phyloP scores from a whole-genome alignment of 768 basidiomycete species.

The Termitomyces sp. region DNA sequence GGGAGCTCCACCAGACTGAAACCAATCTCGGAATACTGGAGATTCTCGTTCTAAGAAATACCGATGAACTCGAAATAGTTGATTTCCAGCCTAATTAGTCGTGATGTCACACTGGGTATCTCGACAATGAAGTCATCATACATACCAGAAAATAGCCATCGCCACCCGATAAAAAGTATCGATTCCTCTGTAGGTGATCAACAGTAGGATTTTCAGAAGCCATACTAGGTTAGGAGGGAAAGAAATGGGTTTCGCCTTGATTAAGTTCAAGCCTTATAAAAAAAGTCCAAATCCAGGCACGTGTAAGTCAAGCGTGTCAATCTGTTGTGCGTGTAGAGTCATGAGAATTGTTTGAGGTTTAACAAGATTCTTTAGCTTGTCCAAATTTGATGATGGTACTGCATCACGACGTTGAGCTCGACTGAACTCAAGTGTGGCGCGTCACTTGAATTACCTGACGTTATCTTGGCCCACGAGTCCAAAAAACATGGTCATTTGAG shows the following conservation, averaged over 20 bases:
- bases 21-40: conserved; percentile 30
- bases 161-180: background rate
- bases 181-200: conserved; percentile 16
- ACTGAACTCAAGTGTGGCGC: too few species aligned
- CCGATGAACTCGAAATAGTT: conserved; percentile 50
- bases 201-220: background rate
- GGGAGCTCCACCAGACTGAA: conserved; percentile 9
- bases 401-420: too few species aligned
- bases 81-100: conserved; percentile 43
- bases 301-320: background rate
- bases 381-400: too few species aligned
- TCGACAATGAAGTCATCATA: background rate
- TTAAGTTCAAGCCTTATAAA: background rate
- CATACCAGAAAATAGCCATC: conserved; percentile 42
- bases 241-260: background rate
- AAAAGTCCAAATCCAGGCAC: background rate
- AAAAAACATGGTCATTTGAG: too few species aligned
- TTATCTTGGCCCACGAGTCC: too few species aligned
- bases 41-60: conserved; percentile 65
- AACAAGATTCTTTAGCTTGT: too few species aligned
- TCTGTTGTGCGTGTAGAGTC: too few species aligned
- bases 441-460: too few species aligned
- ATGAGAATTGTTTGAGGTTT: too few species aligned
- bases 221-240: background rate
- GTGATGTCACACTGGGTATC: background rate